phyloP scores from a whole-genome alignment of 768 basidiomycete genomes.

The Leccinum truebloodii region DNA sequence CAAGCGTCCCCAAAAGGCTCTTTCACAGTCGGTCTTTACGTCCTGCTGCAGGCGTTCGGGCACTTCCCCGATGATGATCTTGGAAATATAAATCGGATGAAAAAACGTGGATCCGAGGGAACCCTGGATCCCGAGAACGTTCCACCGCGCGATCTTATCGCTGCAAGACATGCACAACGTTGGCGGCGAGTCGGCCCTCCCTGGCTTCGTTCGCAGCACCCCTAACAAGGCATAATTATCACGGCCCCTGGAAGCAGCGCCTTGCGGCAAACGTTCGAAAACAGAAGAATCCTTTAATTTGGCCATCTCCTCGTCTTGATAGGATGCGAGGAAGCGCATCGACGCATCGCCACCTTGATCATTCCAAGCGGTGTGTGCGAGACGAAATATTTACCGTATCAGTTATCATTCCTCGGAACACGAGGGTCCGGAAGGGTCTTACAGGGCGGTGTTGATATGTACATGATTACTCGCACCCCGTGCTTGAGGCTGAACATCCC shows the following conservation, averaged over 20 bases:
- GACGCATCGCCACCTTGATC: slow-evolving; percentile 87
- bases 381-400: background rate
- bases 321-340: slow-evolving; percentile 69
- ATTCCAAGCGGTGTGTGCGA: background rate
- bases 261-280: slow-evolving; percentile 37
- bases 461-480: slow-evolving; percentile 60
- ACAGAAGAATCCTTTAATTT: slow-evolving; percentile 55
- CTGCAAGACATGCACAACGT: slow-evolving; percentile 91
- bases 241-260: slow-evolving; percentile 65
- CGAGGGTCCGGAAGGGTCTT: slow-evolving; percentile 29
- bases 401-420: background rate
- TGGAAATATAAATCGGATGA: slow-evolving; percentile 62
- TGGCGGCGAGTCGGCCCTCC: slow-evolving; percentile 83
- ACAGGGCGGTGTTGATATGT: slow-evolving; percentile 74
- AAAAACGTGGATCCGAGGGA: slow-evolving; percentile 61
- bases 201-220: slow-evolving; percentile 90
- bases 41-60: slow-evolving; percentile 36
- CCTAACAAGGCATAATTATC: slow-evolving; percentile 76
- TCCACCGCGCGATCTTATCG: slow-evolving; percentile 93
- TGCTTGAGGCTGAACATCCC: slow-evolving; percentile 48
- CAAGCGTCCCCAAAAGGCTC: slow-evolving; percentile 67
- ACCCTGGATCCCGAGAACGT: slow-evolving; percentile 82
- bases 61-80: slow-evolving; percentile 76
- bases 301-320: slow-evolving; percentile 77
- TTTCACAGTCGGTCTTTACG: slow-evolving; percentile 62